phyloP scores from a whole-genome alignment of 768 basidiomycete genomes.

The Suillus clintonianus region DNA sequence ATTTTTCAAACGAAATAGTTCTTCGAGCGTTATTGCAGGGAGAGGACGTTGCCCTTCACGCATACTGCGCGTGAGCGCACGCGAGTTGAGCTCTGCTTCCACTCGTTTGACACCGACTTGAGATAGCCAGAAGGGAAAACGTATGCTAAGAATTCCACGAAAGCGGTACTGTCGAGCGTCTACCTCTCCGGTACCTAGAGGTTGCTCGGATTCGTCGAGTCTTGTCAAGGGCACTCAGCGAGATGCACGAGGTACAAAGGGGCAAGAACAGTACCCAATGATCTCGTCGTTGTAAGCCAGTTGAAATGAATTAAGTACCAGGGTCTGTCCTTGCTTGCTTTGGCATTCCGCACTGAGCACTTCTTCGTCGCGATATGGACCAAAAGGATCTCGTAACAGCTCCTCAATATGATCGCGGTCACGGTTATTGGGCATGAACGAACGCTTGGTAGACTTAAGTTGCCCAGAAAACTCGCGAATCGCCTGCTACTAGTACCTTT shows the following conservation, averaged over 20 bases:
- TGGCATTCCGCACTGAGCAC: slow-evolving; percentile 25
- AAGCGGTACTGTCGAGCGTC: slow-evolving; percentile 43
- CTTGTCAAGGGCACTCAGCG: slow-evolving; percentile 26
- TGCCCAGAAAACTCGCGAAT: not conserved
- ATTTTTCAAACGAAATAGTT: slow-evolving; percentile 31
- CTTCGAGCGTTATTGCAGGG: slow-evolving; percentile 36
- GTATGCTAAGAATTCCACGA: slow-evolving; percentile 52
- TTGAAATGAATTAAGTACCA: slow-evolving; percentile 30
- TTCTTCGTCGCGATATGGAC: slow-evolving; percentile 31
- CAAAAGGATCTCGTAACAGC: slow-evolving; percentile 27
- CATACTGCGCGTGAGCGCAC: slow-evolving; percentile 34
- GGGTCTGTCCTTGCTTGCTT: slow-evolving; percentile 9
- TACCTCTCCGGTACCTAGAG: slow-evolving; percentile 27
- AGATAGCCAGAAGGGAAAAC: slow-evolving; percentile 51
- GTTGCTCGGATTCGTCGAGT: slow-evolving; percentile 50
- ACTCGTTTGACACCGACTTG: slow-evolving; percentile 42
- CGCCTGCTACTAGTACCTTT: not conserved
- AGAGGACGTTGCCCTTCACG: slow-evolving; percentile 16
- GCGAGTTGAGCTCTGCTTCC: slow-evolving; percentile 44
- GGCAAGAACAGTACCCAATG: slow-evolving; percentile 22
- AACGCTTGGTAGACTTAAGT: not conserved
- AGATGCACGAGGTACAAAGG: not conserved
- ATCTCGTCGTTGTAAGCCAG: slow-evolving; percentile 27
- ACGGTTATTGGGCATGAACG: not conserved
- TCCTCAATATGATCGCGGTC: slow-evolving; percentile 18